Evolutionary conservation across 768 basidiomycete genomes (phyloP).

Genomic region (Chalciporus piperatus): DNA sequence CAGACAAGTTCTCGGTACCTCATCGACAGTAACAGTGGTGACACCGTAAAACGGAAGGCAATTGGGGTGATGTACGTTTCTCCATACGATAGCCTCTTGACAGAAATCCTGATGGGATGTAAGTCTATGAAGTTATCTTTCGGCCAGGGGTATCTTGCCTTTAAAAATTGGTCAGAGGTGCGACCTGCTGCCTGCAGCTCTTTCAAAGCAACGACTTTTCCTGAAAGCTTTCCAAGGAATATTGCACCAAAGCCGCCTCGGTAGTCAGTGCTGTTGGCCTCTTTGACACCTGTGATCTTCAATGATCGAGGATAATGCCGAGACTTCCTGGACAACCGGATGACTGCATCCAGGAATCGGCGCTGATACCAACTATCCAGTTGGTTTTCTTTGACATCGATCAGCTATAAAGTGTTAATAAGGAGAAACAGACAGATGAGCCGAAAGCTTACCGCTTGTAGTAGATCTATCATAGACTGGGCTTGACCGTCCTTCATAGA

Average conservation of each 20-base stretch:
- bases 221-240: slow-evolving; percentile 26
- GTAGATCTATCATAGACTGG: slow-evolving; percentile 24
- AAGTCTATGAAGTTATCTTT: background rate
- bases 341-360: slow-evolving; percentile 27
- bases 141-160: slow-evolving; percentile 15
- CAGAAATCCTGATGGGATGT: slow-evolving; percentile 23
- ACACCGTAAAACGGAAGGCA: slow-evolving; percentile 33
- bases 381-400: slow-evolving; percentile 19
- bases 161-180: slow-evolving; percentile 23
- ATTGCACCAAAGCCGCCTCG: slow-evolving; percentile 34
- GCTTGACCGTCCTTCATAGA: slow-evolving; percentile 21
- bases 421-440: background rate
- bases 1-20: slow-evolving; percentile 14
- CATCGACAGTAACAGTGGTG: slow-evolving; percentile 8
- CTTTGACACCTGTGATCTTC: slow-evolving; percentile 16
- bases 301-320: slow-evolving; percentile 28
- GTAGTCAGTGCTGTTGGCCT: slow-evolving; percentile 9
- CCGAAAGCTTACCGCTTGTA: slow-evolving; percentile 18
- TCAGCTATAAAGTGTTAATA: slow-evolving; percentile 18
- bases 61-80: slow-evolving; percentile 27
- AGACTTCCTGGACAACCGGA: slow-evolving; percentile 29
- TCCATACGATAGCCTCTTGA: slow-evolving; percentile 31
- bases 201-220: slow-evolving; percentile 32
- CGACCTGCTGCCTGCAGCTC: slow-evolving; percentile 20
- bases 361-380: slow-evolving; percentile 28